These are phyloP conservation scores for Leishmania mexicana DNA, from an alignment of 208 protist genomes.

Conservation along the genomic window DNA sequence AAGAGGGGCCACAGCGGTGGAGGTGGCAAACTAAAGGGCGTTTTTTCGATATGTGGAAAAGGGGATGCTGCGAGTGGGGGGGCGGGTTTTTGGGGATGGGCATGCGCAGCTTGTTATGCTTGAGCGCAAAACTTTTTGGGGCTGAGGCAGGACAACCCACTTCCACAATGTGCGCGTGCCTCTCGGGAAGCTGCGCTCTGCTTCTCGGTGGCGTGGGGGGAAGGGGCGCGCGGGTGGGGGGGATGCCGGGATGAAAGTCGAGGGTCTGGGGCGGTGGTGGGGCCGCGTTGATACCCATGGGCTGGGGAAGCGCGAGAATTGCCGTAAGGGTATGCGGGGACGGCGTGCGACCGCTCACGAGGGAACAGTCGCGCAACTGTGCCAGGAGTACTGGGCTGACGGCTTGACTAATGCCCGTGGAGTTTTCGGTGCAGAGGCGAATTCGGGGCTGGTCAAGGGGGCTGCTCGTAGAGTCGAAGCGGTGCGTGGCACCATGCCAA, in stretches of 20 bases:
- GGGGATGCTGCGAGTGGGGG: no score
- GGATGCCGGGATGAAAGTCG: no score
- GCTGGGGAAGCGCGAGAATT: no score
- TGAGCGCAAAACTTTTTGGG: fast-evolving
- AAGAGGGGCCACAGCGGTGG: no score
- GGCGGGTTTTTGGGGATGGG: no score
- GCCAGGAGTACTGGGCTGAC: not conserved
- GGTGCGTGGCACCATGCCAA: not conserved
- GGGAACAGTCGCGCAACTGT: not conserved
- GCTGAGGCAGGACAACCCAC: fast-evolving
- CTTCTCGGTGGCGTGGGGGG: not conserved
- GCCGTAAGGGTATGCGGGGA: not conserved
- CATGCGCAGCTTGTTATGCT: no score
- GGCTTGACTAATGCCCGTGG: not conserved
- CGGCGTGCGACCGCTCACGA: not conserved
- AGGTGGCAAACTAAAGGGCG: no score
- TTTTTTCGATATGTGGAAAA: no score
- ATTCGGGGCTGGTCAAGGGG: not conserved
- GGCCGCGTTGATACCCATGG: not conserved
- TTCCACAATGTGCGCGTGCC: no score
- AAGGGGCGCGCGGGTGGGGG: not conserved
- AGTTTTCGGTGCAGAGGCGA: not conserved
- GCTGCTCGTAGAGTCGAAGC: not conserved
- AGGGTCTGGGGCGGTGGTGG: no score
- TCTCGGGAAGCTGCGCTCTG: no score